These are phyloP conservation scores for Oryza officinalis DNA, from an alignment of 176 grass and related monocot species.

Conservation along the genomic window DNA sequence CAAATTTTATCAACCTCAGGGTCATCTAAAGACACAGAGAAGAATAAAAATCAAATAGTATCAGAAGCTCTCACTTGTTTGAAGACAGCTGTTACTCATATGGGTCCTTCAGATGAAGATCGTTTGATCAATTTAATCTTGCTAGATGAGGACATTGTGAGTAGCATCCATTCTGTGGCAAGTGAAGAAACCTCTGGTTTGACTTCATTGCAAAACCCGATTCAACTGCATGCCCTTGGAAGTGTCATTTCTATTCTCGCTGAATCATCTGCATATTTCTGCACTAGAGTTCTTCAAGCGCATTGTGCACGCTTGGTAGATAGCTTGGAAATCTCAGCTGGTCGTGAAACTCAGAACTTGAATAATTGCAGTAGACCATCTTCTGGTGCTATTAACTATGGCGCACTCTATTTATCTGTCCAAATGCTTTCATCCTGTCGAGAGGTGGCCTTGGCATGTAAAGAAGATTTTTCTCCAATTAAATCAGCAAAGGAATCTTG, in stretches of 20 bases:
- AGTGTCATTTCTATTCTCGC: slow-evolving; percentile 66
- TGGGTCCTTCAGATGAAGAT: slow-evolving; percentile 67
- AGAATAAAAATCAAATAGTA: slow-evolving; percentile 63
- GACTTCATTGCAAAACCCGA: slow-evolving; percentile 38
- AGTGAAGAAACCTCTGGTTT: slow-evolving; percentile 42
- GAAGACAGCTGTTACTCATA: slow-evolving; percentile 53
- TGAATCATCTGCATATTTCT: slow-evolving; percentile 67
- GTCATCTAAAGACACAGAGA: slow-evolving; percentile 43
- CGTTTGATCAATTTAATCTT: slow-evolving; percentile 75
- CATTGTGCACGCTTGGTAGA: slow-evolving; percentile 76
- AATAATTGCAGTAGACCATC: slow-evolving; percentile 37
- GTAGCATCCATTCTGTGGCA: slow-evolving; percentile 56
- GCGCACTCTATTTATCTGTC: slow-evolving; percentile 79
- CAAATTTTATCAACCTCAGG: slow-evolving; percentile 43
- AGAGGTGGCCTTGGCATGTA: slow-evolving; percentile 59
- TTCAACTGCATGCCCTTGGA: slow-evolving; percentile 66
- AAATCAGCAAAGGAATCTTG: slow-evolving; percentile 60
- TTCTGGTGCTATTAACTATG: slow-evolving; percentile 50
- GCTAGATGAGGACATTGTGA: slow-evolving; percentile 68
- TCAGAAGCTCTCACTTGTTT: slow-evolving; percentile 84
- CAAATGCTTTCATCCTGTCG: slow-evolving; percentile 84
- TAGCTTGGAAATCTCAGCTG: slow-evolving; percentile 51
- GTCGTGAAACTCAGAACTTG: slow-evolving; percentile 29
- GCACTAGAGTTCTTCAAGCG: slow-evolving; percentile 76
- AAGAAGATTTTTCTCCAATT: slow-evolving; percentile 42